phyloP scores from a whole-genome alignment of 2,329 filamentous ascomycete species.

The Pyrenophora tritici-repentis region DNA sequence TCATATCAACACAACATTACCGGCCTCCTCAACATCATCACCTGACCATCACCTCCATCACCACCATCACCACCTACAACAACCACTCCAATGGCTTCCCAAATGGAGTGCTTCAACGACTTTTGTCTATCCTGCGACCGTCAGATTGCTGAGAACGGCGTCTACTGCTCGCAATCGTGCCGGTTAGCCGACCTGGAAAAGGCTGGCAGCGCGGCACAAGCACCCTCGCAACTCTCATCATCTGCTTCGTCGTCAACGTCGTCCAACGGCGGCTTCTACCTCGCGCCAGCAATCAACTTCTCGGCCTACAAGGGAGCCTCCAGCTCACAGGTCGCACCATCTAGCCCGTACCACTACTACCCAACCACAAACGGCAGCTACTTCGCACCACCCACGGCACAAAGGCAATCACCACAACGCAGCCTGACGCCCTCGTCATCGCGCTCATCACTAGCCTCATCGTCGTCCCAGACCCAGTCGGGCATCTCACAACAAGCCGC shows the following conservation, averaged over 20 bases:
- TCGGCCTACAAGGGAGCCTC: conserved; percentile 65
- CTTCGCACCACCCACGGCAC: conserved; percentile 35
- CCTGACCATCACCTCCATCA: neutral
- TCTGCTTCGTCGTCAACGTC: conserved; percentile 59
- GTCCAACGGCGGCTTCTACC: conserved; percentile 63
- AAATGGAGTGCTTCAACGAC: conserved; percentile 77
- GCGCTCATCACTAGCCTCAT: conserved; percentile 81
- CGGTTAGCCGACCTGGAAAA: conserved; percentile 85
- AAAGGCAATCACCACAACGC: conserved; percentile 45
- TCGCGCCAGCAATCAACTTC: conserved; percentile 78
- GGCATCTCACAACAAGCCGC: conserved; percentile 76
- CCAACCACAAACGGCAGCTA: conserved; percentile 46
- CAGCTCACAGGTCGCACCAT: conserved; percentile 52
- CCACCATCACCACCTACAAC: conserved; percentile 1
- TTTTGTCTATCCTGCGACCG: conserved; percentile 95
- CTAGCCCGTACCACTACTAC: conserved; percentile 50
- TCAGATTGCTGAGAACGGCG: conserved; percentile 74
- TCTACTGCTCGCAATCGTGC: conserved; percentile 93
- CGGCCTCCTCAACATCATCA: too few relatives aligned
- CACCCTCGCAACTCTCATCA: conserved; percentile 55
- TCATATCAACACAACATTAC: neutral
- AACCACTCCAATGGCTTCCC: conserved; percentile 42
- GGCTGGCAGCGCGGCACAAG: conserved; percentile 51
- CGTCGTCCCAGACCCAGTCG: conserved; percentile 57
- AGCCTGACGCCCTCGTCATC: conserved; percentile 69